These are phyloP conservation scores for Neurospora sp. DNA, from an alignment of 495 filamentous ascomycete genomes.

Conservation along the genomic window DNA sequence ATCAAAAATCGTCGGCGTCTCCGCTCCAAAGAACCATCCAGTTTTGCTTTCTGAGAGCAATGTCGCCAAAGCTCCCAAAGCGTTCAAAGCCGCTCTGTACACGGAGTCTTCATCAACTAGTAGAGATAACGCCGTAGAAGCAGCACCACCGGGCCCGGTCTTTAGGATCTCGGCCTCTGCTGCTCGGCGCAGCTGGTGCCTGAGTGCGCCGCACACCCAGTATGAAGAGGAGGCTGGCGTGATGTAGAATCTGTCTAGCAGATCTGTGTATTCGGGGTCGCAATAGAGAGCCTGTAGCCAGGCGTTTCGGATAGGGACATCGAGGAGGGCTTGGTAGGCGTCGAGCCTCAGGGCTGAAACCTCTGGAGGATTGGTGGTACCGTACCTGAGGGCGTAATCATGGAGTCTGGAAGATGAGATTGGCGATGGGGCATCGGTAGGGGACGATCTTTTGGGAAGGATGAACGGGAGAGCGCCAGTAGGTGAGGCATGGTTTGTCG, in stretches of 20 bases:
- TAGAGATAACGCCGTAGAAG: neutral
- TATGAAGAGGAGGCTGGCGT: conserved; percentile 48
- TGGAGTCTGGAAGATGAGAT: conserved; percentile 59
- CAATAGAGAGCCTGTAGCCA: conserved; percentile 84
- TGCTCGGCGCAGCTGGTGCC: conserved; percentile 56
- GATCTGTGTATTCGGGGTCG: conserved; percentile 46
- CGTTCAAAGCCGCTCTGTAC: conserved; percentile 57
- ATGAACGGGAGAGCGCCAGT: conserved; percentile 83
- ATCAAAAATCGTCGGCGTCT: conserved; percentile 66
- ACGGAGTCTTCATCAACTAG: conserved; percentile 50
- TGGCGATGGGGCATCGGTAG: conserved; percentile 23
- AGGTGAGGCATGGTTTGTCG: conserved; percentile 89
- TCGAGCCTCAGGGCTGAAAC: conserved; percentile 42
- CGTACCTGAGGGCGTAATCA: conserved; percentile 49
- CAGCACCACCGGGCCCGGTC: conserved; percentile 26
- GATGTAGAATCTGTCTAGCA: conserved; percentile 63
- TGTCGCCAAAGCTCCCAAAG: conserved; percentile 65
- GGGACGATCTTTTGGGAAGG: conserved; percentile 40
- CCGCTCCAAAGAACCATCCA: conserved; percentile 29
- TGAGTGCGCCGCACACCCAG: conserved; percentile 51
- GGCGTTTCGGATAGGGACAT: conserved; percentile 70
- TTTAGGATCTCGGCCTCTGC: conserved; percentile 65
- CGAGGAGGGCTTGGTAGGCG: conserved; percentile 74
- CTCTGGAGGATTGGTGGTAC: conserved; percentile 2
- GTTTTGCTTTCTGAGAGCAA: conserved; percentile 48